These are phyloP conservation scores for Macadamia integrifolia DNA, from an alignment of 164 flowering plant genomes.

Conservation along the genomic window DNA sequence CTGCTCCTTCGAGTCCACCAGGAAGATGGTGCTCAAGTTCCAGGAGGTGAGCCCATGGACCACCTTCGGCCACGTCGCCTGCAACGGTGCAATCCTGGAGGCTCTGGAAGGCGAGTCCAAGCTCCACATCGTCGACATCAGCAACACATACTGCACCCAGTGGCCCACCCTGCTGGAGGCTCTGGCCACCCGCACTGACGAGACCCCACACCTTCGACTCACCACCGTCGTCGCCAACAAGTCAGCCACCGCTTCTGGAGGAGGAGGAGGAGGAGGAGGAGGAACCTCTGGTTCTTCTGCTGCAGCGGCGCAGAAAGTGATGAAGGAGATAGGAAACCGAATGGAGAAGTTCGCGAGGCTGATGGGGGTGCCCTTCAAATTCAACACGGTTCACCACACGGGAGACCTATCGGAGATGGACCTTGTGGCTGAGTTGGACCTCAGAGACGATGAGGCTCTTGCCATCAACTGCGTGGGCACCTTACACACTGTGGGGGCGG, in stretches of 20 bases:
- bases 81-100: constrained; percentile 85
- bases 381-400: constrained; percentile 48
- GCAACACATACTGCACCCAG: constrained; percentile 91
- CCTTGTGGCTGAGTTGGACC: constrained; percentile 34
- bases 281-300: neutral
- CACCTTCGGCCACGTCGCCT: constrained; percentile 92
- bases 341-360: constrained; percentile 95
- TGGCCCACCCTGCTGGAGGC: constrained; percentile 98
- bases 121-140: constrained; percentile 75
- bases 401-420: constrained; percentile 65
- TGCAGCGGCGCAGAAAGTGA: constrained; percentile 46
- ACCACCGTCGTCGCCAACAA: constrained; percentile 50
- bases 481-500: constrained; percentile 38
- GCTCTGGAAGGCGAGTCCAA: constrained; percentile 77
- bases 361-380: constrained; percentile 95
- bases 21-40: constrained; percentile 67
- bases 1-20: constrained; percentile 72
- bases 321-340: constrained; percentile 73
- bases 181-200: constrained; percentile 79
- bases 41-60: constrained; percentile 99
- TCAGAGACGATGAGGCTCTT: constrained; percentile 68
- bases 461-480: constrained; percentile 74
- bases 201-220: constrained; percentile 75
- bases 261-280: no score
- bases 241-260: constrained; percentile 14